phyloP scores from a whole-genome alignment of 805 yeast genomes.

The Dipodascopsis uninucleata region DNA sequence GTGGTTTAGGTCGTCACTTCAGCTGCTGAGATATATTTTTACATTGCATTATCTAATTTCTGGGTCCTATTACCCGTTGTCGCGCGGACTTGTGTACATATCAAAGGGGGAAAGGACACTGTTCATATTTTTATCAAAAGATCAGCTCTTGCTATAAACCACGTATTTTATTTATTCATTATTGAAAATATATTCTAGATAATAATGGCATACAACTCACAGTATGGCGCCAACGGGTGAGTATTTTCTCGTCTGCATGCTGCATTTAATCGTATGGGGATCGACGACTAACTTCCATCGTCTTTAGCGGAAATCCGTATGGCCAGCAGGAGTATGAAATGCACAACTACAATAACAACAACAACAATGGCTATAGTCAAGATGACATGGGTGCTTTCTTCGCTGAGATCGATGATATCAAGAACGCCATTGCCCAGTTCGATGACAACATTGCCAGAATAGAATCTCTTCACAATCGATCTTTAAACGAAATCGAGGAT shows the following conservation, averaged over 20 bases:
- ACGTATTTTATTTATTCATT: not conserved
- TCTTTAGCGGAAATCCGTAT: constrained; percentile 9
- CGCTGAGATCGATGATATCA: constrained; percentile 63
- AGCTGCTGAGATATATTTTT: too few relatives aligned
- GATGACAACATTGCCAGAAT: constrained; percentile 65
- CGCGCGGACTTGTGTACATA: too few relatives aligned
- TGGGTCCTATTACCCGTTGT: too few relatives aligned
- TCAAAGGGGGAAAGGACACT: too few relatives aligned
- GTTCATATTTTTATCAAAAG: too few relatives aligned
- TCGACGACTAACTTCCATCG: not conserved
- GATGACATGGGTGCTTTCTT: constrained; percentile 45
- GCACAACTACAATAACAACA: constrained; percentile 12
- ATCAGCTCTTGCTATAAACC: too few relatives aligned
- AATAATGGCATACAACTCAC: too few relatives aligned
- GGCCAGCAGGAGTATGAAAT: constrained; percentile 16
- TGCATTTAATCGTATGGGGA: too few relatives aligned
- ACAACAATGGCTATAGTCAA: constrained; percentile 9
- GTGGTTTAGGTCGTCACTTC: too few relatives aligned
- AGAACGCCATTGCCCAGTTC: constrained; percentile 66
- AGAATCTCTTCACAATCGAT: constrained; percentile 63
- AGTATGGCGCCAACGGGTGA: too few relatives aligned
- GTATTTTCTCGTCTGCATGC: too few relatives aligned
- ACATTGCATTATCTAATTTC: too few relatives aligned
- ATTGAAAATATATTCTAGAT: not conserved
- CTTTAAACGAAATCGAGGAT: constrained; percentile 69